Conservation (phyloP, 192 early-diverging fungal genomes). For the Coemansia sp. region DNA sequence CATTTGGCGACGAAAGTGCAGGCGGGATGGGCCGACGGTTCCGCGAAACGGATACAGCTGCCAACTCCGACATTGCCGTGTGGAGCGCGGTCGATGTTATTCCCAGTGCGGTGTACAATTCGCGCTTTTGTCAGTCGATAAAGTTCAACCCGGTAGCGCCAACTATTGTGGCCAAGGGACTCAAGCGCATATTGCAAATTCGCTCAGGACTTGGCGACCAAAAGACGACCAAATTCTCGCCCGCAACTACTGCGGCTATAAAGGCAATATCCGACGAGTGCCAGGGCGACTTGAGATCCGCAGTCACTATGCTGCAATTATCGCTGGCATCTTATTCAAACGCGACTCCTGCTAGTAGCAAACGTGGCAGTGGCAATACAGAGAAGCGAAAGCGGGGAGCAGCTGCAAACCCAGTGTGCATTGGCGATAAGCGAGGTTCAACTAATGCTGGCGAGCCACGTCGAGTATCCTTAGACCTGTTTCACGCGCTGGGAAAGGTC, state of each 20-base stretch:
- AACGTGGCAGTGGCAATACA: too few species aligned
- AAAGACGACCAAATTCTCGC: constrained; percentile 10
- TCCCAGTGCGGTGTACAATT: constrained; percentile 28
- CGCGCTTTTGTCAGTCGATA: constrained; percentile 33
- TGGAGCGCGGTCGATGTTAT: constrained; percentile 42
- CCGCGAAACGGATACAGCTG: constrained; percentile 12
- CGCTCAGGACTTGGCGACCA: constrained; percentile 7
- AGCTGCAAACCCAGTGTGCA: not conserved
- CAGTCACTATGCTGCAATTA: constrained; percentile 62
- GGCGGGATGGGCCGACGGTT: constrained; percentile 3
- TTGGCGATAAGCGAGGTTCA: not conserved
- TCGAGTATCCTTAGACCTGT: constrained; percentile 54
- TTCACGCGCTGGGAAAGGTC: constrained; percentile 67
- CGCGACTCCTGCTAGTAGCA: not conserved
- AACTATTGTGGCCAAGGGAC: constrained; percentile 62
- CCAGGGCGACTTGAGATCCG: constrained; percentile 62
- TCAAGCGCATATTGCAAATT: constrained; percentile 50
- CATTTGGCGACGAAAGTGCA: constrained; percentile 26
- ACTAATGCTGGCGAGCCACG: constrained; percentile 14
- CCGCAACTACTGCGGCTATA: constrained; percentile 18
- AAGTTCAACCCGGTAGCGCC: constrained; percentile 67
- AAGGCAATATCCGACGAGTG: constrained; percentile 53
- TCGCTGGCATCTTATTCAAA: constrained; percentile 1
- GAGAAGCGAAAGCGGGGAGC: constrained; percentile 6
- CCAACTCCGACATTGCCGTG: constrained; percentile 17